phyloP scores from a whole-genome alignment of 2,329 filamentous ascomycete species.

The Emmonsia crescens region DNA sequence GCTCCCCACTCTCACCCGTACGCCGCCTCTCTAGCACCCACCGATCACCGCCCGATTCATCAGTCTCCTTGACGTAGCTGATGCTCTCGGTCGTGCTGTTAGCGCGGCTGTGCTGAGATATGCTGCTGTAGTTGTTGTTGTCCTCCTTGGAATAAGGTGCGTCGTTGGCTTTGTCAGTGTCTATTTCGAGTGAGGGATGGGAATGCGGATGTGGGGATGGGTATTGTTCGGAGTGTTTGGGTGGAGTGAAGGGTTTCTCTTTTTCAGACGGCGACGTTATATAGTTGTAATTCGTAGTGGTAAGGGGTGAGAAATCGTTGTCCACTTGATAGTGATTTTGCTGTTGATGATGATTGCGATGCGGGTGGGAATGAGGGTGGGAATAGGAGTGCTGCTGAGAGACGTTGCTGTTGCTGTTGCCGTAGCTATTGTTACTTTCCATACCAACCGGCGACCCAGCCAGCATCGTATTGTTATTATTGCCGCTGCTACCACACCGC shows the following conservation, averaged over 20 bases:
- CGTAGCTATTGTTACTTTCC: background rate
- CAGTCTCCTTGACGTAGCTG: slow-evolving; percentile 23
- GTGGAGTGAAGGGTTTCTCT: background rate
- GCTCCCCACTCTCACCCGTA: slow-evolving; percentile 23
- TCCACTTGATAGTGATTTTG: background rate
- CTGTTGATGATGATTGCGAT: background rate
- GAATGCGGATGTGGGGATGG: background rate
- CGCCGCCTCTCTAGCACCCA: slow-evolving; percentile 28
- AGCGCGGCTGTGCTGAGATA: slow-evolving; percentile 21
- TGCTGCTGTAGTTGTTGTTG: background rate
- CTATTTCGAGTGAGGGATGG: slow-evolving; percentile 5
- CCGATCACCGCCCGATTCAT: slow-evolving; percentile 21
- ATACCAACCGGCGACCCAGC: background rate
- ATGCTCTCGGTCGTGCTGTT: slow-evolving; percentile 28
- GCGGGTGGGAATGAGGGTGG: background rate
- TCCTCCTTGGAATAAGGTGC: background rate
- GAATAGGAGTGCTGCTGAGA: background rate
- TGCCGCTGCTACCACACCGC: background rate
- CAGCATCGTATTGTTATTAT: background rate
- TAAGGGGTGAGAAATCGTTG: background rate
- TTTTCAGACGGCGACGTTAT: background rate
- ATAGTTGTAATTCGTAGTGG: background rate
- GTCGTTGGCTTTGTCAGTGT: slow-evolving; percentile 1
- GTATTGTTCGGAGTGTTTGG: background rate
- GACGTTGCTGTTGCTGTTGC: background rate